phyloP scores from a whole-genome alignment of 495 filamentous ascomycete genomes.

The Opeltia flavorubescens region DNA sequence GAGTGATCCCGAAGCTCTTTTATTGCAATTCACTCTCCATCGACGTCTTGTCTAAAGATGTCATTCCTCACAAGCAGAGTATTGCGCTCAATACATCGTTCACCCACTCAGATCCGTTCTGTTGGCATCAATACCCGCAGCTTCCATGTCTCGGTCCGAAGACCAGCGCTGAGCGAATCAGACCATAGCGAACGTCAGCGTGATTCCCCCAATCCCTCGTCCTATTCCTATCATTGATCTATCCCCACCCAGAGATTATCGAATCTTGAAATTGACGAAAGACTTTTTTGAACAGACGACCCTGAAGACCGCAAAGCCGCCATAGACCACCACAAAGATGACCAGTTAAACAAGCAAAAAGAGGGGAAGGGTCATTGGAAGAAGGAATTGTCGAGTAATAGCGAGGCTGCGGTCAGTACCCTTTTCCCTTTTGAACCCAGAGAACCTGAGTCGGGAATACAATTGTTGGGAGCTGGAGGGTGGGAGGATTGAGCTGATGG shows the following conservation, averaged over 20 bases:
- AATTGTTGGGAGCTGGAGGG: background rate
- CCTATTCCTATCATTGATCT: too few species aligned
- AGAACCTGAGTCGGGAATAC: background rate
- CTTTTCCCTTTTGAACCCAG: background rate
- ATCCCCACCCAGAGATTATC: too few species aligned
- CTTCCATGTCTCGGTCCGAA: slow-evolving; percentile 7
- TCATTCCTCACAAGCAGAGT: slow-evolving; percentile 10
- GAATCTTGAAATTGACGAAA: too few species aligned
- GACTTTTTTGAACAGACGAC: slow-evolving; percentile 20
- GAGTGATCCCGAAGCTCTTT: too few species aligned
- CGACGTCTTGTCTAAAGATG: slow-evolving; percentile 9
- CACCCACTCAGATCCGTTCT: background rate
- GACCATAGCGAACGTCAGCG: slow-evolving; percentile 15
- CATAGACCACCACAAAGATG: slow-evolving; percentile 60
- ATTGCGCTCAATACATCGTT: slow-evolving; percentile 2
- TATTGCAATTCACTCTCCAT: too few species aligned
- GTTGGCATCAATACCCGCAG: background rate
- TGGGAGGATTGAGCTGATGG: background rate
- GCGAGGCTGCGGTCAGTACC: slow-evolving; percentile 55
- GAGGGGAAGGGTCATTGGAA: slow-evolving; percentile 71
- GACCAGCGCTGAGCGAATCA: slow-evolving; percentile 14
- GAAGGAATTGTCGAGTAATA: slow-evolving; percentile 61
- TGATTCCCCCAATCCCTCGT: too few species aligned
- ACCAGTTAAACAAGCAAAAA: slow-evolving; percentile 53
- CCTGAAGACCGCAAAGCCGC: slow-evolving; percentile 27